Evolutionary conservation across 371 early-diverging fungal genomes (phyloP).

Genomic region (Encephalitozoon intestinalis): DNA sequence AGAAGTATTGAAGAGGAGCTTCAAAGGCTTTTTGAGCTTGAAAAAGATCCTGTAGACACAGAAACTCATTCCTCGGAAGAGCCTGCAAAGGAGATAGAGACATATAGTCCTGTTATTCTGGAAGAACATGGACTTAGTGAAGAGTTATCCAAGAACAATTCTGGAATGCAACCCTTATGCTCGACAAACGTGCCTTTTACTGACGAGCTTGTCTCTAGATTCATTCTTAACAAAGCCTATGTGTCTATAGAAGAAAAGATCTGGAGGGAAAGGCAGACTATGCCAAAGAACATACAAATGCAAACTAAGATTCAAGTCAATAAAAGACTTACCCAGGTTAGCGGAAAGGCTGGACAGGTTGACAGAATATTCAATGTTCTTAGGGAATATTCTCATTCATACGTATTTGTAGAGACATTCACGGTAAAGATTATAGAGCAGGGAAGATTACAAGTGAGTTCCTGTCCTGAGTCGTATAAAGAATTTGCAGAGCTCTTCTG

Average conservation of each 20-base stretch:
- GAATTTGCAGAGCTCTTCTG: constrained; percentile 35
- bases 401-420: constrained; percentile 42
- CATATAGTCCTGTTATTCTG: background rate
- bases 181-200: constrained; percentile 13
- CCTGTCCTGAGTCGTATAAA: constrained; percentile 34
- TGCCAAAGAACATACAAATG: background rate
- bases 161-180: background rate
- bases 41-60: background rate
- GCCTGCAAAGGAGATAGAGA: background rate
- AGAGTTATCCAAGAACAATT: background rate
- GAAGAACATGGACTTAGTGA: no score
- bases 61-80: background rate
- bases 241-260: constrained; percentile 9
- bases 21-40: background rate
- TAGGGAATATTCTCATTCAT: constrained; percentile 17
- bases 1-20: constrained; percentile 10
- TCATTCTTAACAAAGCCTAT: background rate
- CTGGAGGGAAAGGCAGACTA: background rate
- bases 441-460: constrained; percentile 45
- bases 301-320: constrained; percentile 43
- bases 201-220: background rate
- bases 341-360: constrained; percentile 32
- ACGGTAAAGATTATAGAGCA: constrained; percentile 43
- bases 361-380: constrained; percentile 21
- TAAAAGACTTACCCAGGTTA: constrained; percentile 54